phyloP scores from a whole-genome alignment of 495 filamentous ascomycete genomes.

The Hamigera avellanea region DNA sequence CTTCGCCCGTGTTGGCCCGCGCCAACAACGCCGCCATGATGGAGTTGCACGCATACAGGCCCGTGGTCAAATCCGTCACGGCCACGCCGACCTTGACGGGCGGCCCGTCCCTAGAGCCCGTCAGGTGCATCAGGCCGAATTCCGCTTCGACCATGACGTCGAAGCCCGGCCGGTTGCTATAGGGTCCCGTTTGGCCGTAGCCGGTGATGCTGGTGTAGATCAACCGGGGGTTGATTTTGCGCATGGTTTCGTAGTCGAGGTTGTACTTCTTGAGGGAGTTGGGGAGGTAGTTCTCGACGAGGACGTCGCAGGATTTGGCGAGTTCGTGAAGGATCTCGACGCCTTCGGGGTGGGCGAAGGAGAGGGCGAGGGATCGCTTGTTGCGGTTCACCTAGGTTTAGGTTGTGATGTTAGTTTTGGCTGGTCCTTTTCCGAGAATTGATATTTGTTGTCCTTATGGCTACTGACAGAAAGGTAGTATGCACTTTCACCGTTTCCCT shows the following conservation, averaged over 20 bases:
- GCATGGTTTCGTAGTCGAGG: constrained; percentile 65
- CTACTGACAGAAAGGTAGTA: constrained; percentile 1
- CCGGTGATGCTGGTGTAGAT: constrained; percentile 27
- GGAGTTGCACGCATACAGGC: constrained; percentile 72
- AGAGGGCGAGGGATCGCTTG: constrained; percentile 77
- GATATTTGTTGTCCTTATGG: constrained; percentile 14
- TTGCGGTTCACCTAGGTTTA: constrained; percentile 57
- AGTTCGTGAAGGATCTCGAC: constrained; percentile 65
- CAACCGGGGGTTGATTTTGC: constrained; percentile 51
- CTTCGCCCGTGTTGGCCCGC: constrained; percentile 48
- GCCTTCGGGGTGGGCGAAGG: constrained; percentile 62
- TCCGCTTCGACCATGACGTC: constrained; percentile 94
- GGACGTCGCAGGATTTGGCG: constrained; percentile 61
- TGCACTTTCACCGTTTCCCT: too few relatives aligned
- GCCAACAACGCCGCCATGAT: constrained; percentile 72
- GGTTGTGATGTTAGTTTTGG: constrained; percentile 6
- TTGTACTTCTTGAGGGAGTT: constrained; percentile 68
- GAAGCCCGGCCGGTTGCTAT: constrained; percentile 69
- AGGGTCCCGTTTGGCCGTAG: constrained; percentile 79
- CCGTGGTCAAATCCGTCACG: constrained; percentile 80
- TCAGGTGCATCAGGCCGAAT: constrained; percentile 88
- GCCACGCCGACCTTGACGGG: constrained; percentile 87
- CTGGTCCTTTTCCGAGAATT: constrained; percentile 5
- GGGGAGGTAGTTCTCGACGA: constrained; percentile 88
- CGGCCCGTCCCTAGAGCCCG: constrained; percentile 64